These are phyloP conservation scores for Eragrostis tef DNA, from an alignment of 202 grass and related monocot species.

Conservation along the genomic window DNA sequence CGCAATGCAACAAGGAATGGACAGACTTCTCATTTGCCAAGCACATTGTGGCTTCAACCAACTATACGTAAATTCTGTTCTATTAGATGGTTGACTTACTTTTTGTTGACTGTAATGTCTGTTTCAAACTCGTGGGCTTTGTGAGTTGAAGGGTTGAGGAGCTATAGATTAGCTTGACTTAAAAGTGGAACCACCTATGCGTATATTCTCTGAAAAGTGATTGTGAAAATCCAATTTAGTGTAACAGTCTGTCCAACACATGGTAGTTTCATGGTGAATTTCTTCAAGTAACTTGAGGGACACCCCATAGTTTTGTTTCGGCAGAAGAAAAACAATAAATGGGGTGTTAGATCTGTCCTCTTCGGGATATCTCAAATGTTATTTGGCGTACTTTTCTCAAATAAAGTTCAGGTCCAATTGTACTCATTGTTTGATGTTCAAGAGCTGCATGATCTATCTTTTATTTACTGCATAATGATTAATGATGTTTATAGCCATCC, in stretches of 20 bases:
- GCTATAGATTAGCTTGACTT: neutral
- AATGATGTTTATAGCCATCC: neutral
- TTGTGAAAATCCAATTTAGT: neutral
- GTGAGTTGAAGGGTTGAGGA: neutral
- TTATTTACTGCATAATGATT: conserved; percentile 22
- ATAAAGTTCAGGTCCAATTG: neutral
- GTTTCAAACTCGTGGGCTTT: neutral
- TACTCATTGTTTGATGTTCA: conserved; percentile 4
- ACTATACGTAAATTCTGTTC: neutral
- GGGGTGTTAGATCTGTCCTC: conserved; percentile 13
- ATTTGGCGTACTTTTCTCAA: neutral
- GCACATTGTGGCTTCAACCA: neutral
- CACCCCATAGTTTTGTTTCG: neutral
- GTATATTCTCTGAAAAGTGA: neutral
- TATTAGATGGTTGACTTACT: neutral
- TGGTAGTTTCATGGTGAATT: neutral
- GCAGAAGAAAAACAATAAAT: neutral
- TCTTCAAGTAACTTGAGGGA: neutral
- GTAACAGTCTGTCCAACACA: neutral
- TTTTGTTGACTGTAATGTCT: neutral
- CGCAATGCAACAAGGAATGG: neutral
- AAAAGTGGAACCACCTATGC: neutral
- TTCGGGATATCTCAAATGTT: neutral
- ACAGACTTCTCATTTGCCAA: neutral
- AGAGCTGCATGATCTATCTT: neutral